Evolutionary conservation across 2,329 filamentous ascomycete species (phyloP), one percentile per base, ranked within the genome.

Genomic region (Sporothrix phasma): DNA sequence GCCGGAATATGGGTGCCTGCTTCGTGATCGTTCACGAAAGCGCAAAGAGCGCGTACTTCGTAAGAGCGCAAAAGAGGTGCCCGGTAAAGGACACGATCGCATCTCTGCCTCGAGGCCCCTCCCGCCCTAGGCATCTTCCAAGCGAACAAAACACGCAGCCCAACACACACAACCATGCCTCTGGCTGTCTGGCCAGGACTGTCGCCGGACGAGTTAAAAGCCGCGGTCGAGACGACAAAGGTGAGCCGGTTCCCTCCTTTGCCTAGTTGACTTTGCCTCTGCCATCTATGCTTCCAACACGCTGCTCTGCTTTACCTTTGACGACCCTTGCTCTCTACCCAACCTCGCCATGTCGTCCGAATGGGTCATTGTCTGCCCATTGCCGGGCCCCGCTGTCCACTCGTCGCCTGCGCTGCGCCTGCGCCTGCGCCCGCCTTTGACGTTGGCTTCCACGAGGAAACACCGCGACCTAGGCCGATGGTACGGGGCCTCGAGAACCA

Each of bases 151-250:
- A 46, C 8, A 31, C 39, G 17, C 34, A 37, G 3, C 34, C 34
- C 2, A 22, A 24, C 4, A 5, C 19, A 62, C 61, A 62, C 64
- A 63, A 73, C 66, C 68, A 85, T 85, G 83, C 83, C 83, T 67
- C 73, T 85, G 68, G 80, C 79, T 68, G 79, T 85, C 76, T 85
- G 82, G 82, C 83, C 83, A 73, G 76, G 76, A 69, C 73, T 84
- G 64, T 73, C 80, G 62, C 76, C 78, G 3, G 76, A 74, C 34
- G 77, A 82, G 69, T 79, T 84, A 74, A 77, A 79, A 75, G 71
- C 73, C 70, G 78, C 79, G 68, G 74, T 78, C 68, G 78, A 79
- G 69, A 76, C 78, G 67, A 77, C 79, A 62, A 79, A 81, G 74
- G 83, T 85, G 75, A 68, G 78, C 70, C 61, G 5, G 4, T 46